Conservation (phyloP, 2,329 filamentous ascomycete genomes). For the Nemania sp. region DNA sequence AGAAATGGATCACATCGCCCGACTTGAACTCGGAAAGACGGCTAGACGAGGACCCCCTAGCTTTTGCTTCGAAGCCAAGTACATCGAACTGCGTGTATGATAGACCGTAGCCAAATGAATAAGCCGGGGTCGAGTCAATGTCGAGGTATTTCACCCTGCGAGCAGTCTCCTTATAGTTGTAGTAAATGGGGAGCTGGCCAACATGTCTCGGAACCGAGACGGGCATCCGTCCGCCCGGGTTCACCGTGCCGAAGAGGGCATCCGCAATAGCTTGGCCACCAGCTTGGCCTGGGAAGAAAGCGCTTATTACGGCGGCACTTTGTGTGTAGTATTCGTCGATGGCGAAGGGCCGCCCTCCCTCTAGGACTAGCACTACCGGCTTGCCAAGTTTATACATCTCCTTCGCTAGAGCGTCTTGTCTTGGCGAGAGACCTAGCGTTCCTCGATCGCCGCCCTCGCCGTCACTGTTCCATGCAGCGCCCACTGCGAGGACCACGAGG, state of each 20-base stretch:
- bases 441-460: constrained; percentile 58
- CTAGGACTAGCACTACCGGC: constrained; percentile 56
- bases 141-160: constrained; percentile 50
- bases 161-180: constrained; percentile 52
- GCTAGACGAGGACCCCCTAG: not conserved
- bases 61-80: constrained; percentile 45
- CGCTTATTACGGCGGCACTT: constrained; percentile 55
- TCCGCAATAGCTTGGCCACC: constrained; percentile 54
- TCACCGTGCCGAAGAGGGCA: constrained; percentile 50
- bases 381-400: constrained; percentile 55
- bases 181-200: constrained; percentile 53
- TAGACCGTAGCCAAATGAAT: constrained; percentile 54
- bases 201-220: constrained; percentile 52
- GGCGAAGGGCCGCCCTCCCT: constrained; percentile 57
- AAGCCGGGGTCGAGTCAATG: constrained; percentile 47
- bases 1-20: constrained; percentile 53
- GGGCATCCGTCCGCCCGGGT: constrained; percentile 52
- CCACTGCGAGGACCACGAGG: constrained; percentile 55
- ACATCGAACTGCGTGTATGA: constrained; percentile 52
- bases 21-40: constrained; percentile 38
- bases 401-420: constrained; percentile 54
- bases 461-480: constrained; percentile 60
- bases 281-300: constrained; percentile 53
- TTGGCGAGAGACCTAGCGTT: constrained; percentile 53
- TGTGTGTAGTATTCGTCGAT: constrained; percentile 54